Evolutionary conservation across 257 asterid genomes (phyloP), one percentile per base, ranked within the genome.

Genomic region (Paulownia fortunei): DNA sequence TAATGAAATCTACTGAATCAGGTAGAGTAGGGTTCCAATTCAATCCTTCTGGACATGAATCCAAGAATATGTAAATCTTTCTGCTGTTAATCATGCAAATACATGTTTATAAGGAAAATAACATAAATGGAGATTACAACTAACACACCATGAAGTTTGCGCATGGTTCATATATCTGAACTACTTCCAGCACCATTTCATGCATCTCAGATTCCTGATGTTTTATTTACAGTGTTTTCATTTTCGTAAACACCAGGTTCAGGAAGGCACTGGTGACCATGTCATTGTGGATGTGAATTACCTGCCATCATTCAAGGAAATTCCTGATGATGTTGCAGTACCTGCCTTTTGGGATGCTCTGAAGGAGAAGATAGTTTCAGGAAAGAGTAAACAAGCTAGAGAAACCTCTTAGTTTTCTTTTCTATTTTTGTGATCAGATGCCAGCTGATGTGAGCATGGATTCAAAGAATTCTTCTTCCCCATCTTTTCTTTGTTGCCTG

Each of bases 241-340:
- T 65, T 73, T 52, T 51, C 32, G 55, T 47, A 47, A 82, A 72
- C 51, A 26, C 39, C 92, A 93, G 99, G 87, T 96, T 76, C 95
- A 96, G 82, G 99, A 93, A 69, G 89, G 87, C 69, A 89, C 91
- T 0, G 97, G 98, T 15, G 99, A 93, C 82, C 99, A 96, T 80
- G 97, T 96, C 74, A 92, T 93, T 59, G 97, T 96, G 72, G 99
- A 92, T 82, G 87, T 96, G 79, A 96, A 96, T 85, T 93, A 93
- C 80, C 92, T 96, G 63, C 99, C 99, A 68, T 96, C 99, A 5
- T 92, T 96, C 88, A 96, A 93, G 84, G 99, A 96, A 88, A 90
- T 96, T 39, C 92, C 99, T 0, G 93, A 93, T 79, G 94, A 92
- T 67, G 87, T 88, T 75, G 99, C 99, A 16, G 77, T 96, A 65